Percentiles rank a stretch among this genome's conserved stretches.
Evolutionary conservation across 495 filamentous ascomycete genomes (phyloP).

Genomic region (Podospora fimiseda): DNA sequence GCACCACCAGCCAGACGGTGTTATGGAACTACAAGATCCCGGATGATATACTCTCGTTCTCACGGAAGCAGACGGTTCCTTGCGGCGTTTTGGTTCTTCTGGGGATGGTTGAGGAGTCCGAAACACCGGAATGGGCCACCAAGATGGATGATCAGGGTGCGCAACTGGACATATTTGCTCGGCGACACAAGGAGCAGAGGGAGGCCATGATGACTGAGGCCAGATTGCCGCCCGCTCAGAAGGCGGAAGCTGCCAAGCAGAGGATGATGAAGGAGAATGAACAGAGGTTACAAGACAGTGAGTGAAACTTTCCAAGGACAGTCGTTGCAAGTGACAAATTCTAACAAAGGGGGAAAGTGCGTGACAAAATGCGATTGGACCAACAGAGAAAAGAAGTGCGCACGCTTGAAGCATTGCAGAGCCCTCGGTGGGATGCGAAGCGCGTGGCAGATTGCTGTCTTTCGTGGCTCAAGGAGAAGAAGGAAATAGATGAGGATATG

Average conservation of each 20-base stretch:
- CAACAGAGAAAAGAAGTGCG: constrained; percentile 39
- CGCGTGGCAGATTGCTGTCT: constrained; percentile 46
- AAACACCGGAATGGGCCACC: constrained; percentile 53
- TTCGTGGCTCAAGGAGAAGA: constrained; percentile 37
- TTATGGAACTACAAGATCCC: constrained; percentile 59
- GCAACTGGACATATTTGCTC: constrained; percentile 31
- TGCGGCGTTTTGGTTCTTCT: constrained; percentile 57
- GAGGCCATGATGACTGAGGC: constrained; percentile 41
- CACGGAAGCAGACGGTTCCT: constrained; percentile 49
- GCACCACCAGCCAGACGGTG: constrained; percentile 45
- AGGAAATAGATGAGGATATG: constrained; percentile 16
- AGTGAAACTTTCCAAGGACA: constrained; percentile 17
- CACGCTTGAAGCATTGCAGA: constrained; percentile 49
- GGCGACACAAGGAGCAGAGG: constrained; percentile 32
- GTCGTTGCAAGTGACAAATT: no score
- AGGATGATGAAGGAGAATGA: constrained; percentile 33
- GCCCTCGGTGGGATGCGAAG: constrained; percentile 47
- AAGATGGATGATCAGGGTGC: constrained; percentile 36
- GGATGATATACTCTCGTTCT: constrained; percentile 43
- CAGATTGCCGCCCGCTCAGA: constrained; percentile 40
- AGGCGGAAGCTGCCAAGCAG: constrained; percentile 31
- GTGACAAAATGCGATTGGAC: constrained; percentile 28
- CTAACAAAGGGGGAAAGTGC: constrained; percentile 23
- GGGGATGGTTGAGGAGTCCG: constrained; percentile 41
- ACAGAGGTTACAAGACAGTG: constrained; percentile 36